phyloP scores from a whole-genome alignment of 2,329 filamentous ascomycete genomes.

The Alternaria gansuensis region DNA sequence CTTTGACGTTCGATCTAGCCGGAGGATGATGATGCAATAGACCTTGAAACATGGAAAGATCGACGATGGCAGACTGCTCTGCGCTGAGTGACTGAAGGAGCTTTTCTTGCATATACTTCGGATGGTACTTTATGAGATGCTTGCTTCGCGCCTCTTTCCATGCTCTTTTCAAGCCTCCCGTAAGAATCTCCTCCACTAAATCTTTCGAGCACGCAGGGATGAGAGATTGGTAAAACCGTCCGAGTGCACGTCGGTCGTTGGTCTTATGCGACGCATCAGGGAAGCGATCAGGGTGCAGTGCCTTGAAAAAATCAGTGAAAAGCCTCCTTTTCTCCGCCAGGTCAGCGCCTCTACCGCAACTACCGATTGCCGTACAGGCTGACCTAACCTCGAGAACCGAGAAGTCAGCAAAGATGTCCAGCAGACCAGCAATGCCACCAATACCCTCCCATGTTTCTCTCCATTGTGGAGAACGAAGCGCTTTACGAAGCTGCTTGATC shows the following conservation, averaged over 20 bases:
- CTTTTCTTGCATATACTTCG: conserved; percentile 25
- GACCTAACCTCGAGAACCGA: conserved; percentile 38
- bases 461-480: conserved; percentile 34
- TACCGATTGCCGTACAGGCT: conserved; percentile 31
- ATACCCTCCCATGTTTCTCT: conserved; percentile 38
- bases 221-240: conserved; percentile 30
- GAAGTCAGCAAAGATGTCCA: conserved; percentile 34
- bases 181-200: conserved; percentile 23
- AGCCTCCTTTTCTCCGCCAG: conserved; percentile 26
- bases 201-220: conserved; percentile 35
- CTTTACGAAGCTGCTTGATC: conserved; percentile 33
- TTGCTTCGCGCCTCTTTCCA: conserved; percentile 17
- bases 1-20: conserved; percentile 1
- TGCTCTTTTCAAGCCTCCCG: conserved; percentile 6
- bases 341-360: conserved; percentile 25
- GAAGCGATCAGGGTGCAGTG: conserved; percentile 32
- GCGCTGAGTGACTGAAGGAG: conserved; percentile 22
- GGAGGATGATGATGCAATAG: conserved; percentile 27
- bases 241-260: conserved; percentile 32
- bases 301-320: conserved; percentile 36
- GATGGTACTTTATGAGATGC: conserved; percentile 28
- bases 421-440: conserved; percentile 39
- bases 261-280: conserved; percentile 22
- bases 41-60: conserved; percentile 13
- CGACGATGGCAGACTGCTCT: neutral